Base-by-base conservation (phyloP, 768 basidiomycete genomes). In the Calocybe gangraenosa region DNA sequence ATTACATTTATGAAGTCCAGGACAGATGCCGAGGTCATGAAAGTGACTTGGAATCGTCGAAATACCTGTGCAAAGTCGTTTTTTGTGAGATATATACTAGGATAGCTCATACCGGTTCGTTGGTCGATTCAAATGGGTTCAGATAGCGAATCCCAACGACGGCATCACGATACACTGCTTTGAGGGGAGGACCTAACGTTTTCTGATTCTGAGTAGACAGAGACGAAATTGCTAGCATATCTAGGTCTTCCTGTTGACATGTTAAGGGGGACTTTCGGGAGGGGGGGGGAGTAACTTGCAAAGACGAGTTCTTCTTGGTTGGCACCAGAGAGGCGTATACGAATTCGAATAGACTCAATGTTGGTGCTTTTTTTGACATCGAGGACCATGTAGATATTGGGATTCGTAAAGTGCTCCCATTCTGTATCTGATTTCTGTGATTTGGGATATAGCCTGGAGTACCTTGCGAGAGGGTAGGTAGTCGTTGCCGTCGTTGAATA, bases 341-440 rank as follows among this genome's bases (percentile, higher is more conserved):
- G 77, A 49, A 87, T 60, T 31, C 81, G 68, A 50, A 85, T 77
- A 35, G 84, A 86, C 50, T 81, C 76, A 3, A 85, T 68, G 31
- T 74, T 71, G 17, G 70, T 71, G 11, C 67, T 64, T 58, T 73
- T 81, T 52, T 68, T 78, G 25, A 73, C 68, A 57, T 90, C 85
- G 22, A 90, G 68, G 18, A 75, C 62, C 22, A 89, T 71, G 31
- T 67, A 73, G 47, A 90, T 76, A 40, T 72, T 61, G 1, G 87
- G 86, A 53, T 89, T 87, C 15, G 75, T 75, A 54, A 82, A 88
- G 57, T 89, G 87, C 55, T 87, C 83, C 87, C 87, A 90, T 58
- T 87, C 84, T 17, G 54, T 34, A 23, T 57, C 51, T 38, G 35
- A 36, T 30, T 64, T 55, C 8, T 52, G 42, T 17, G 43, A 48